phyloP scores from a whole-genome alignment of 2,329 filamentous ascomycete species.

The Diplocarpon mali region DNA sequence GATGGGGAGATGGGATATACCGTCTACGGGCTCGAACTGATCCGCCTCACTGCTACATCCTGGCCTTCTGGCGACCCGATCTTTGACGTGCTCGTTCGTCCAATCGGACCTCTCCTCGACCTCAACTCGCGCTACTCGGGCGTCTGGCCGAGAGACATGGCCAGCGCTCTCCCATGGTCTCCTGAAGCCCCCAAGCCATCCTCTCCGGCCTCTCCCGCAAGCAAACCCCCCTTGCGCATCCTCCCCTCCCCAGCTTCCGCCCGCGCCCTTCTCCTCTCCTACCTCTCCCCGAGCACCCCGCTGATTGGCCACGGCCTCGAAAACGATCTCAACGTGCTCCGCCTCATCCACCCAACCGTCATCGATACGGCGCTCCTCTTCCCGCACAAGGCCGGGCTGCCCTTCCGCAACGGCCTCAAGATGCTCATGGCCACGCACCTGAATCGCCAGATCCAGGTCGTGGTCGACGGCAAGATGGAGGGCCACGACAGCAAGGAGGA shows the following conservation, averaged over 20 bases:
- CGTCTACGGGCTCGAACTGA: slow-evolving; percentile 73
- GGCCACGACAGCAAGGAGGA: slow-evolving; percentile 94
- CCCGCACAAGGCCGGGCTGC: slow-evolving; percentile 67
- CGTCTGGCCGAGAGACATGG: slow-evolving; percentile 67
- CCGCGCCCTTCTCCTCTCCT: slow-evolving; percentile 63
- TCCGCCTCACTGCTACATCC: slow-evolving; percentile 76
- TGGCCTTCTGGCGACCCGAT: slow-evolving; percentile 72
- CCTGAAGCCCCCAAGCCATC: slow-evolving; percentile 16
- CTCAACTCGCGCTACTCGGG: slow-evolving; percentile 90
- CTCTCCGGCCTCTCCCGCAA: slow-evolving; percentile 15
- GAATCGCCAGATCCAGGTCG: slow-evolving; percentile 67
- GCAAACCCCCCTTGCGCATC: slow-evolving; percentile 48
- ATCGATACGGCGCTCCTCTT: slow-evolving; percentile 81
- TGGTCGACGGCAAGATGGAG: slow-evolving; percentile 28
- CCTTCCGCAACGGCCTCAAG: slow-evolving; percentile 68
- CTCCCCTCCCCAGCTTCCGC: slow-evolving; percentile 66
- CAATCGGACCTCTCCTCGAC: slow-evolving; percentile 74
- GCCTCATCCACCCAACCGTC: slow-evolving; percentile 74
- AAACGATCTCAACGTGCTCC: slow-evolving; percentile 81
- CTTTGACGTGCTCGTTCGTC: slow-evolving; percentile 76
- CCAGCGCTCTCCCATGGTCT: slow-evolving; percentile 50
- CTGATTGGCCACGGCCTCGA: slow-evolving; percentile 90
- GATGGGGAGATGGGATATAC: slow-evolving; percentile 99
- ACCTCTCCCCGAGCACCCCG: slow-evolving; percentile 66
- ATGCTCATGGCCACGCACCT: slow-evolving; percentile 60